Conservation (phyloP, 352 stramenopile species). For the Phytophthora chlamydospora region DNA sequence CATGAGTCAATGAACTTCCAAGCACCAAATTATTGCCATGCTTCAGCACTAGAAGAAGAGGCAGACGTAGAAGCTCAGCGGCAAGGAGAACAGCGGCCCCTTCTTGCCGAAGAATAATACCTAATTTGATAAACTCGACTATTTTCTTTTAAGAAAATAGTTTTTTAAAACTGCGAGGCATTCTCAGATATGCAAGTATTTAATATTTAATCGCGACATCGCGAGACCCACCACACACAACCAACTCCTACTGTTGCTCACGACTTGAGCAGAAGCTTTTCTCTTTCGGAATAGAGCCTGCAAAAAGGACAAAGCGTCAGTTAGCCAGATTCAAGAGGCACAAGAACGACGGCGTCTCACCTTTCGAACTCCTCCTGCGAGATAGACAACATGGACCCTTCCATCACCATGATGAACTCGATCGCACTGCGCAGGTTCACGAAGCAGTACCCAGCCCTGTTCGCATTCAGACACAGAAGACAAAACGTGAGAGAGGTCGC, state of each 20-base stretch:
- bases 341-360: slow-evolving; percentile 25
- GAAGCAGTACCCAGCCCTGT: slow-evolving; percentile 91
- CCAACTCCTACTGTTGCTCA: slow-evolving; percentile 10
- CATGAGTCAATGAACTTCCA: slow-evolving; percentile 52
- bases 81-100: slow-evolving; percentile 26
- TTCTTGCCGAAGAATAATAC: slow-evolving; percentile 21
- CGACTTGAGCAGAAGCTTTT: slow-evolving; percentile 34
- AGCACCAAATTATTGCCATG: slow-evolving; percentile 21
- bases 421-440: slow-evolving; percentile 91
- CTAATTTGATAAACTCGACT: no score
- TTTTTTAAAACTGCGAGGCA: background rate
- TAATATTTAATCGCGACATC: slow-evolving; percentile 21
- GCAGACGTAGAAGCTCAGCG: slow-evolving; percentile 18
- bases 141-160: no score
- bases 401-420: slow-evolving; percentile 90
- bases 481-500: background rate
- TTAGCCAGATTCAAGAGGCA: background rate
- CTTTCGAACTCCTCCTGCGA: slow-evolving; percentile 78
- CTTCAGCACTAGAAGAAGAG: slow-evolving; percentile 16
- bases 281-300: slow-evolving; percentile 49
- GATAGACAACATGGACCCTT: slow-evolving; percentile 85
- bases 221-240: slow-evolving; percentile 2
- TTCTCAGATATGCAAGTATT: slow-evolving; percentile 12
- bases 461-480: slow-evolving; percentile 8
- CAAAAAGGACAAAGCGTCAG: background rate